A percentile compares a stretch with the other conserved stretches of the same genome.
These are phyloP conservation scores for Neurospora sp. DNA, from an alignment of 2,329 filamentous ascomycete species.

Conservation along the genomic window DNA sequence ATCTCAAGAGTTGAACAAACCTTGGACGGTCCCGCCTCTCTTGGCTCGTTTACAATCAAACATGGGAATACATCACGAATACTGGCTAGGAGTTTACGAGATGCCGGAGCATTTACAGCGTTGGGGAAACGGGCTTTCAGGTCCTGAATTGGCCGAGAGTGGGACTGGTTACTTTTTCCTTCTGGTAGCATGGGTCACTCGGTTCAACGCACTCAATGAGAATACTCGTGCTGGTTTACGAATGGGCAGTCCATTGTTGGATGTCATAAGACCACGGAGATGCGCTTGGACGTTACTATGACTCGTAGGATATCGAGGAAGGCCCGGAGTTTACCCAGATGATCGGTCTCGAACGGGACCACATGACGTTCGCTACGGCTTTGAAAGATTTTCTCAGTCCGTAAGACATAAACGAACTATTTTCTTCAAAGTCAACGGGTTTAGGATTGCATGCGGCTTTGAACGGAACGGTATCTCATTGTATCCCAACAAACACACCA, in stretches of 20 bases:
- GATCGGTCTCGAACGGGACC: neutral
- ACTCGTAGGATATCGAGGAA: neutral
- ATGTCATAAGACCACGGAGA: neutral
- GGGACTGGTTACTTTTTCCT: neutral
- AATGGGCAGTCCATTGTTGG: neutral
- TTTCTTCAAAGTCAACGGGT: neutral
- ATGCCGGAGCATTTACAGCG: neutral
- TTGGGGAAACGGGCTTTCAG: neutral
- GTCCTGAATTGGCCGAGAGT: neutral
- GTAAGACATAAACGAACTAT: neutral
- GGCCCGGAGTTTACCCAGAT: neutral
- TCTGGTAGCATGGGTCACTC: neutral
- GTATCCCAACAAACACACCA: neutral
- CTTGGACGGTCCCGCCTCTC: neutral
- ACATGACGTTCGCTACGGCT: neutral
- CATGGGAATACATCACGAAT: neutral
- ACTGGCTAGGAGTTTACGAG: neutral
- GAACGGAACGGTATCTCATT: neutral
- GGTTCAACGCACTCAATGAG: neutral
- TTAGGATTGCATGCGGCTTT: neutral
- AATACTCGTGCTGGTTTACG: neutral
- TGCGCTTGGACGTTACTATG: neutral
- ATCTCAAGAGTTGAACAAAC: neutral
- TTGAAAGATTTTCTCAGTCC: neutral
- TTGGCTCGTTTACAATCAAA: neutral